Conservation (phyloP, 148 eudicot genomes). For the Fagopyrum homotropicum region DNA sequence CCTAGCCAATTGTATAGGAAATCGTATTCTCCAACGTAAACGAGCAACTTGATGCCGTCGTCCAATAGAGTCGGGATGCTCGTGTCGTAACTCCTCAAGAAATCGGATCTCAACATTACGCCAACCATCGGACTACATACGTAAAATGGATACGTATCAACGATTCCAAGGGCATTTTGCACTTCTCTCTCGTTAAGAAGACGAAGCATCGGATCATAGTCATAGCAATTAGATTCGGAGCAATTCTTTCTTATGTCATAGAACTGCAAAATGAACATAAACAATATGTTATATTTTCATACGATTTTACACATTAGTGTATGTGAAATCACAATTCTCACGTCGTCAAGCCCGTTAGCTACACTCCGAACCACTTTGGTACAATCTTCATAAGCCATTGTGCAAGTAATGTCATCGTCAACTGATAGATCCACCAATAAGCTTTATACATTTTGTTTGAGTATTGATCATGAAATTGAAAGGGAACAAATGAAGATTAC, state of each 20-base stretch:
- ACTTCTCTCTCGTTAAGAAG: constrained; percentile 55
- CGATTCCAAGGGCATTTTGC: constrained; percentile 64
- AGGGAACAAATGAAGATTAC: constrained; percentile 14
- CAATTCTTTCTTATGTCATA: constrained; percentile 89
- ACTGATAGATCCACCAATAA: constrained; percentile 41
- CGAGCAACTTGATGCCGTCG: constrained; percentile 68
- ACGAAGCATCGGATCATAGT: constrained; percentile 71
- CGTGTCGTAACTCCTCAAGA: constrained; percentile 88
- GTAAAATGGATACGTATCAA: constrained; percentile 55
- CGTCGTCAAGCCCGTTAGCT: constrained; percentile 18
- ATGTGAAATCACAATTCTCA: constrained; percentile 22
- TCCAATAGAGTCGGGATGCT: constrained; percentile 83
- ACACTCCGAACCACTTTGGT: too few species aligned
- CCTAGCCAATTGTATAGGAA: constrained; percentile 99
- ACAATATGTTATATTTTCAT: background rate
- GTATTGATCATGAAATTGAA: too few species aligned
- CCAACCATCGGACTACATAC: constrained; percentile 80
- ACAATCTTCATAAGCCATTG: too few species aligned
- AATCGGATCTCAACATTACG: constrained; percentile 68
- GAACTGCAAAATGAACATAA: constrained; percentile 38
- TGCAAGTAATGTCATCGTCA: constrained; percentile 33
- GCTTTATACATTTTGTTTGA: background rate
- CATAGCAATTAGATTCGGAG: constrained; percentile 71
- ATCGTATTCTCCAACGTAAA: constrained; percentile 95
- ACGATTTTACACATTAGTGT: background rate